A percentile compares a stretch with the other conserved stretches of the same genome.
These are phyloP conservation scores for Allium cepa DNA, from an alignment of 106 monocot genomes.

Conservation along the genomic window DNA sequence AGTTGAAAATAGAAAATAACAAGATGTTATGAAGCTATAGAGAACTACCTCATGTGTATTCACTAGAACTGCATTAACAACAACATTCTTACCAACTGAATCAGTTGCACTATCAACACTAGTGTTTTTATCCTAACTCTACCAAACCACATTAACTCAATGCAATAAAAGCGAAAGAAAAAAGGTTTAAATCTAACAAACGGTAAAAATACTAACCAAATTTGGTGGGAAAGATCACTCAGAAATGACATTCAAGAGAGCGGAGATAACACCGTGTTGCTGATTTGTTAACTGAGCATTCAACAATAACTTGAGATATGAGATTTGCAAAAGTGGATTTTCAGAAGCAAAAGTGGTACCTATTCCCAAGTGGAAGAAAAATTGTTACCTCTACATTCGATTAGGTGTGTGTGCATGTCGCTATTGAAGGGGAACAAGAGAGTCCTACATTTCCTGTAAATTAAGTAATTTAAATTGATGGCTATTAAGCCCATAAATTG, in stretches of 20 bases:
- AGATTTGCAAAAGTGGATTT: background rate
- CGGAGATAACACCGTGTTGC: constrained; percentile 66
- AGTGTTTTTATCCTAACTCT: constrained; percentile 20
- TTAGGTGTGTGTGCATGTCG: constrained; percentile 48
- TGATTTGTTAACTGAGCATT: constrained; percentile 81
- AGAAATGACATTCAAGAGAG: constrained; percentile 57
- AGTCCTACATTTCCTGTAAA: too few species aligned
- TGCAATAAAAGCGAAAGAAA: background rate
- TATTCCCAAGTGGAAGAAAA: constrained; percentile 92
- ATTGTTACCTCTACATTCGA: constrained; percentile 89
- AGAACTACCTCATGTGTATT: constrained; percentile 84
- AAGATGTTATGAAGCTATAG: too few species aligned
- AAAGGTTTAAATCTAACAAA: background rate
- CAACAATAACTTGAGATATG: constrained; percentile 11
- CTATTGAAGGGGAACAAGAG: constrained; percentile 11
- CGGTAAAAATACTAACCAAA: constrained; percentile 34
- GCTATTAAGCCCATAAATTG: too few species aligned
- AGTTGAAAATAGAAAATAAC: too few species aligned
- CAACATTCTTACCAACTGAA: constrained; percentile 37
- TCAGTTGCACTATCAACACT: constrained; percentile 18
- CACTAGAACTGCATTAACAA: constrained; percentile 67
- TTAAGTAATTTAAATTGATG: too few species aligned
- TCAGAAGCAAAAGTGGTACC: constrained; percentile 21
- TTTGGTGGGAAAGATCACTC: constrained; percentile 86
- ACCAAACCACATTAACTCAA: background rate